Evolutionary conservation across 176 grass and related monocot genomes (phyloP), one percentile per base, ranked within the genome.

Genomic region (Raddia distichophylla): DNA sequence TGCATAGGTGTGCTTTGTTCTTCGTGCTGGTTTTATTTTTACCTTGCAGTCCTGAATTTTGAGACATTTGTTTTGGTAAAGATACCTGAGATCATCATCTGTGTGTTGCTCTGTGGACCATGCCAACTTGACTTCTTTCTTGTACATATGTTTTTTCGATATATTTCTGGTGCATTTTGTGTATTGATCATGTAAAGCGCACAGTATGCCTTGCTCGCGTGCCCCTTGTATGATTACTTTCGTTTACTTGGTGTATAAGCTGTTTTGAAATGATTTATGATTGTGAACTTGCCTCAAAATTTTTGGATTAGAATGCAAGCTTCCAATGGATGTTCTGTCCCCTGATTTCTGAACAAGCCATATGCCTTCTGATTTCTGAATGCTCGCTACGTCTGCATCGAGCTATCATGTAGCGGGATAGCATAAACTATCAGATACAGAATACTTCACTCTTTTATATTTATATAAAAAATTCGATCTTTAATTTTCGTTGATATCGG

Each of bases 221-320:
- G 54, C 10, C 60, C 17, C 20, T 40, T 14, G 4, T 34, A 42
- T 10, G 12, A 10, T 0, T 40, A 68, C 77, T 32, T 44, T 57
- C 6, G 6, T 17, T 2, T 60, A 19, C 20, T 1, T 60, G 22
- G 11, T 60, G n/a, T 37, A 63, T 60, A 33, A 45, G 47, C 47
- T 76, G 14, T 47, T 53, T 70, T 45, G 56, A 62, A 69, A 34
- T 71, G 33, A 51, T 19, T 69, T 5, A 34, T 71, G 33, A 51
- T 19, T 69, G 8, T 16, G 34, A 44, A 73, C 13, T 55, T 57
- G 6, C 64, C 27, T 63, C 2, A 2, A 20, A 55, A 48, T 51
- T 27, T 33, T 52, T 86, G 20, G n/a, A 69, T 50, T 49, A 44
- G 63, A 74, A 74, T 86, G 77, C 69, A 48, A 49, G 10, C 10